A percentile compares a stretch with the other conserved stretches of the same genome.
These are phyloP conservation scores for Nemania sp. DNA, from an alignment of 2,329 filamentous ascomycete genomes.

Conservation along the genomic window DNA sequence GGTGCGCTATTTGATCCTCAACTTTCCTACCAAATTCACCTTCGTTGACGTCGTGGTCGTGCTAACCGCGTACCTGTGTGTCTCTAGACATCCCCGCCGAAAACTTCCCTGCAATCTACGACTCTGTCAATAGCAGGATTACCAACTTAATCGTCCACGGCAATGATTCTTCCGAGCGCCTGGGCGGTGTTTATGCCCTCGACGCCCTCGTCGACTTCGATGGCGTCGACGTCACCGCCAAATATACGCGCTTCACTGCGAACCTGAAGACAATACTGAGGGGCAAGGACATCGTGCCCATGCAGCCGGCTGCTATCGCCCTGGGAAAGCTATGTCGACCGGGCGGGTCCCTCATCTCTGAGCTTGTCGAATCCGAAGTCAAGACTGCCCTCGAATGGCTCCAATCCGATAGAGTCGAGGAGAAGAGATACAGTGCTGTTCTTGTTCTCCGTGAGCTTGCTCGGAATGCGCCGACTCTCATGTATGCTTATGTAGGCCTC, in stretches of 20 bases:
- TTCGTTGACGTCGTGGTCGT: neutral
- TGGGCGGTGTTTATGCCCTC: constrained; percentile 91
- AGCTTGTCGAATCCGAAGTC: constrained; percentile 95
- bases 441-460: constrained; percentile 91
- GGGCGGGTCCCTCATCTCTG: constrained; percentile 92
- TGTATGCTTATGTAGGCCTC: constrained; percentile 95
- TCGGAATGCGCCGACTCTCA: constrained; percentile 90
- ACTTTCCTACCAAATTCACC: constrained; percentile 4
- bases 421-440: constrained; percentile 91
- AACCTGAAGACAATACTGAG: constrained; percentile 89
- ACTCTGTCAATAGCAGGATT: constrained; percentile 67
- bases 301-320: constrained; percentile 89
- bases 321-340: constrained; percentile 91
- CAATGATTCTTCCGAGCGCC: constrained; percentile 85
- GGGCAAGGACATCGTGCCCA: constrained; percentile 89
- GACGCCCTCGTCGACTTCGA: constrained; percentile 96
- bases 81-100: constrained; percentile 79
- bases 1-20: constrained; percentile 54
- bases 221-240: constrained; percentile 90
- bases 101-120: constrained; percentile 74
- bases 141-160: constrained; percentile 82
- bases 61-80: constrained; percentile 31
- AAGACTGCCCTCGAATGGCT: constrained; percentile 97
- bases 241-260: constrained; percentile 93
- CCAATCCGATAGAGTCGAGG: constrained; percentile 93